phyloP scores from a whole-genome alignment of 805 yeast species.

The Wickerhamomyces kurtzmanii region DNA sequence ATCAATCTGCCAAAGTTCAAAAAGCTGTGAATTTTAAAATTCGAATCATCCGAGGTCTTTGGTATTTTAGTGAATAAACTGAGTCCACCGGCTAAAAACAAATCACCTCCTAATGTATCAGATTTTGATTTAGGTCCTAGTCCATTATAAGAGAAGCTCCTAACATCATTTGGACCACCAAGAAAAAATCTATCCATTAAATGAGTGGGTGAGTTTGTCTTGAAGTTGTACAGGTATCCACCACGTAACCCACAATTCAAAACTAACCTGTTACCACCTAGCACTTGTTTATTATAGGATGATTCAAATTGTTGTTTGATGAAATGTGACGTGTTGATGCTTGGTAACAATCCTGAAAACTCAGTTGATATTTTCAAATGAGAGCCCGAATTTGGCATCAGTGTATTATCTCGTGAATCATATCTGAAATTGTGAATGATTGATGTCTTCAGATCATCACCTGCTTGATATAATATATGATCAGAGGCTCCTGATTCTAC shows the following conservation, averaged over 20 bases:
- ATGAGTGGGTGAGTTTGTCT: conserved; percentile 35
- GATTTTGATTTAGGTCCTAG: conserved; percentile 49
- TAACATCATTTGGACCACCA: conserved; percentile 70
- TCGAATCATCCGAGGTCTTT: conserved; percentile 31
- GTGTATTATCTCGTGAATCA: conserved; percentile 30
- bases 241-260: conserved; percentile 36
- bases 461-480: conserved; percentile 47
- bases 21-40: conserved; percentile 54
- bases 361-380: conserved; percentile 31
- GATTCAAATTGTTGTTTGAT: conserved; percentile 25
- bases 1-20: conserved; percentile 55
- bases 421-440: conserved; percentile 28
- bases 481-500: conserved; percentile 41
- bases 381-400: conserved; percentile 36
- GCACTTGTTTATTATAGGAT: conserved; percentile 18
- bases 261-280: conserved; percentile 28
- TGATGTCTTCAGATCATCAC: conserved; percentile 51
- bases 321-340: conserved; percentile 18
- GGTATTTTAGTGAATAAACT: conserved; percentile 58
- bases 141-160: conserved; percentile 61
- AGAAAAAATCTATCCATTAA: conserved; percentile 72
- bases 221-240: conserved; percentile 39
- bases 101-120: conserved; percentile 62
- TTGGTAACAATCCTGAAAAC: conserved; percentile 21
- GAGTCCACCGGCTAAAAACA: conserved; percentile 44